Base-by-base conservation (phyloP, 345 rosid species). In the Citrus hindsii region DNA sequence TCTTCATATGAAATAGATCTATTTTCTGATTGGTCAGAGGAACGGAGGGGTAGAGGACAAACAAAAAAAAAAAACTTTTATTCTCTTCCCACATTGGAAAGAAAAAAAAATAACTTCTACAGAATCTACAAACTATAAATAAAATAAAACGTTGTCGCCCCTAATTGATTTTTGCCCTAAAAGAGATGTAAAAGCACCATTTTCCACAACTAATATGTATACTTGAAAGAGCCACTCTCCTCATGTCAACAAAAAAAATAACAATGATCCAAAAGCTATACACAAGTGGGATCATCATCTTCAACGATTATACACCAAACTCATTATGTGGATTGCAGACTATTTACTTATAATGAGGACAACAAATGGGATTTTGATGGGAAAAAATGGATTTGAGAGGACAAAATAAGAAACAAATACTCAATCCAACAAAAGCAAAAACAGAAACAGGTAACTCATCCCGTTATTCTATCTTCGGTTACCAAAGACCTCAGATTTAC, bases 401-500 rank as follows among this genome's bases (percentile, higher is more conserved):
- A 30, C 67, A 28, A 38, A 59, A 53, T 27, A 68, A 51, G 69
- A 73, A 64, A 56, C 40, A 16, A 14, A 61, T 68, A 75, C 63
- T 79, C 71, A 55, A 71, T 65, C 10, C 62, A 28, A 25, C 40
- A 69, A 72, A 71, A 69, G n/a, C 9, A 63, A 59, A 59, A 73
- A 2, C 5, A 33, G 12, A 35, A 24, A 74, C 38, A 21, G 14
- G 30, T 18, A 67, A 42, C 51, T 30, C 62, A 30, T 63, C 56
- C 58, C 48, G 62, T 55, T 73, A 30, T 42, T 82, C 80, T 88
- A 87, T 83, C 82, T 86, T 79, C 64, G 77, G 83, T 77, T 73
- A 70, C 90, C 89, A 75, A 86, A 80, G 78, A 86, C 89, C 82
- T 82, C 88, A 9, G 92, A 85, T 81, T 89, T 91, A 79, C 87